Conservation (phyloP, 2,329 filamentous ascomycete genomes). For the Colletotrichum tanaceti region DNA sequence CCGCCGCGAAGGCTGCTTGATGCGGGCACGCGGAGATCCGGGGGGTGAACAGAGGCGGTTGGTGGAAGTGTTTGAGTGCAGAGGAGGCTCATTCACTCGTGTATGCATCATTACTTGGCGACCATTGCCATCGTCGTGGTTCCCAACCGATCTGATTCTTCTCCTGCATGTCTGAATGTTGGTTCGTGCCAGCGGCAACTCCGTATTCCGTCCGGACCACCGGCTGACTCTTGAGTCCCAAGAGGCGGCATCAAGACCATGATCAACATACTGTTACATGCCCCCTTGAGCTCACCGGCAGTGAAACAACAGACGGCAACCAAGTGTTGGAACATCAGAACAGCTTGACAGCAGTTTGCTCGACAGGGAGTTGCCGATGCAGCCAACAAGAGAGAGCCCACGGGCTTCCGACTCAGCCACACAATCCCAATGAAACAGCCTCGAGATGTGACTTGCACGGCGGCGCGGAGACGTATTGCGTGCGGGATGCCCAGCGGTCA, state of each 20-base stretch:
- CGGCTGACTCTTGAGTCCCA: conserved; percentile 21
- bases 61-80: neutral
- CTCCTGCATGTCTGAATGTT: neutral
- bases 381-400: conserved; percentile 1
- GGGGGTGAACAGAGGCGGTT: too few species aligned
- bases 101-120: too few species aligned
- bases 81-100: neutral
- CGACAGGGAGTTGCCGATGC: neutral
- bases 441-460: neutral
- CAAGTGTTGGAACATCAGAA: neutral
- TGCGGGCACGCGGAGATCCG: too few species aligned
- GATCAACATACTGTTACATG: too few species aligned
- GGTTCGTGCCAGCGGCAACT: too few species aligned
- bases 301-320: neutral
- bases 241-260: neutral
- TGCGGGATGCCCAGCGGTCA: conserved; percentile 9
- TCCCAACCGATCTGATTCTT: neutral
- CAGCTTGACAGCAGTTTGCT: neutral
- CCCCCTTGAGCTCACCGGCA: too few species aligned
- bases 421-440: conserved; percentile 20
- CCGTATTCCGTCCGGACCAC: conserved; percentile 25
- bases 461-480: too few species aligned
- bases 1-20: neutral
- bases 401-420: conserved; percentile 26
- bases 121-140: conserved; percentile 5